Evolutionary conservation across 2,329 filamentous ascomycete species (phyloP), one percentile per base, ranked within the genome.

Genomic region (Pseudonectria foliicola): DNA sequence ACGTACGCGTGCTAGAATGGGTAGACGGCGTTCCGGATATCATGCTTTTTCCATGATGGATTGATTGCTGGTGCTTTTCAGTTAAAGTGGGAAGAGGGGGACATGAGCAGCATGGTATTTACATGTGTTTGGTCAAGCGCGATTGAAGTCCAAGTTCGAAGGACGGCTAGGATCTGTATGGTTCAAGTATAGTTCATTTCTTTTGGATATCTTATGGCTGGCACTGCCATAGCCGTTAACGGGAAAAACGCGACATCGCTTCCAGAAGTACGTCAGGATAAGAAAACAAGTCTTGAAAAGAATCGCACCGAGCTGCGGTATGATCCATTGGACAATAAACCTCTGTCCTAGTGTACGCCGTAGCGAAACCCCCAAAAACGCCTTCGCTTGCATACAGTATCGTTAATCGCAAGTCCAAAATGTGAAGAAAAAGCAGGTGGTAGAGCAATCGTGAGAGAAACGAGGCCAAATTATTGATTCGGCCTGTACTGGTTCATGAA

Each of bases 401-500:
- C 33, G 18, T 13, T 27, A 26, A 37, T 27, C 32, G 33, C 14
- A 32, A 30, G 27, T 13, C 13, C 29, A 36, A 39, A 35, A 37
- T 27, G 27, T 38, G 29, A 27, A 16, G 35, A 39, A 36, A 37
- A 35, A 7, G 33, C 33, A 34, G n/a, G 21, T 14, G 29, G 28
- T 33, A 35, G 34, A 33, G 27, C 41, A 33, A 30, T 38, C 29
- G 23, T 14, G 25, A 35, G n/a, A 33, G 25, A 18, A 24, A 8
- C 5, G 8, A 21, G 5, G 8, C 18, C 5, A 21, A 3, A 14
- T 56, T 31, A 54, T 44, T 49, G 46, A 31, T 37, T 46, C 35
- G 49, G 49, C 49, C 56, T 69, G 39, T 68, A 72, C 36, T 77
- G 70, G 47, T 83, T 79, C 67, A 93, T 73, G 33, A 93, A 72